phyloP scores from a whole-genome alignment of 169 alveolate genomes.

The Eimeria zaria region DNA sequence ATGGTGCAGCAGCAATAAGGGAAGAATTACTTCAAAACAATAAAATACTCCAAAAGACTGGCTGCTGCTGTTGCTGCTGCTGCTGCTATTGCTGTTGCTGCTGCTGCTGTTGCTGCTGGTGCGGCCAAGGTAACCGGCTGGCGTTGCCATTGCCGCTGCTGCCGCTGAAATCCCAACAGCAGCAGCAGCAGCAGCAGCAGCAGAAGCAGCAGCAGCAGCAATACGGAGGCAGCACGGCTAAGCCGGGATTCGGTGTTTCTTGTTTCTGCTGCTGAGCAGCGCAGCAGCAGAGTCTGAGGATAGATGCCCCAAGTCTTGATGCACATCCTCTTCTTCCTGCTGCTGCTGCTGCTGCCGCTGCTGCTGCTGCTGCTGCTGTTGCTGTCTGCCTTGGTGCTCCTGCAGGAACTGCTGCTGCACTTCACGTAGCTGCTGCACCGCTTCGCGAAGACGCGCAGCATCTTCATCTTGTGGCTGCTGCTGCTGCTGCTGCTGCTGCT shows the following conservation, averaged over 20 bases:
- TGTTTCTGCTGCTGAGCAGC: conserved; percentile 24
- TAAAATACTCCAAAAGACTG: conserved; percentile 10
- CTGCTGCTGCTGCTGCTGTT: conserved; percentile 59
- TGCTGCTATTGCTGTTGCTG: conserved; percentile 21
- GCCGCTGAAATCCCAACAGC: neutral
- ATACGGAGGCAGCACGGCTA: neutral
- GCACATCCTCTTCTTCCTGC: conserved; percentile 6
- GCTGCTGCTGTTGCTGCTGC: conserved; percentile 12
- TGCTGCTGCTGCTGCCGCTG: conserved; percentile 69
- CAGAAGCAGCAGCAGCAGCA: conserved; percentile 10
- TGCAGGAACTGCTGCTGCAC: conserved; percentile 56
- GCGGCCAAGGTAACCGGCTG: neutral
- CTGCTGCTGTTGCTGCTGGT: neutral
- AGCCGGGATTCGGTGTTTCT: conserved; percentile 22
- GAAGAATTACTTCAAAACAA: conserved; percentile 52
- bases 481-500: conserved; percentile 53
- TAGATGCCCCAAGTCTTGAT: neutral
- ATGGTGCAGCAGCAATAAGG: conserved; percentile 12
- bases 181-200: conserved; percentile 42
- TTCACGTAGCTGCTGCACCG: conserved; percentile 65
- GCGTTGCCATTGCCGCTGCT: conserved; percentile 11
- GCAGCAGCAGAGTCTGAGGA: conserved; percentile 9
- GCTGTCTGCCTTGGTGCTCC: conserved; percentile 29
- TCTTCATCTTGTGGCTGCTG: conserved; percentile 35
- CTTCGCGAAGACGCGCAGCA: conserved; percentile 40